These are phyloP conservation scores for Hamamelis virginiana DNA, from an alignment of 164 flowering plant genomes.

Conservation along the genomic window DNA sequence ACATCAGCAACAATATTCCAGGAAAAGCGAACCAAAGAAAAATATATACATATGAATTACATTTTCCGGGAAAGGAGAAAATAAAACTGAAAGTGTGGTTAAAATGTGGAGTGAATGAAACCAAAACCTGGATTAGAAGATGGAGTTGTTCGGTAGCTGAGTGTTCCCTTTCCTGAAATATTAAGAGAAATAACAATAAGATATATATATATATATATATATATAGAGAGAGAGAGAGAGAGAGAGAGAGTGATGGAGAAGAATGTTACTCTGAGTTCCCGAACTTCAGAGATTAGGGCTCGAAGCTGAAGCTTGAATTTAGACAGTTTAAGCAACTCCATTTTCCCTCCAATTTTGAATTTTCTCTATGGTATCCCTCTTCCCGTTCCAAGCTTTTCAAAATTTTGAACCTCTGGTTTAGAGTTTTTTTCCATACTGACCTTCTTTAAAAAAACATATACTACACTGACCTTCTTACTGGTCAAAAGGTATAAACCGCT, in stretches of 20 bases:
- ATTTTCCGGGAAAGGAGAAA: neutral
- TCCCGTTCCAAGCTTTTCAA: neutral
- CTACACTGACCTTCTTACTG: no score
- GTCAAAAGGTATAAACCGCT: no score
- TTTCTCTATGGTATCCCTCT: neutral
- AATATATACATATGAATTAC: neutral
- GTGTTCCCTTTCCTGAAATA: constrained; percentile 44
- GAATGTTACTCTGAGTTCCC: constrained; percentile 43
- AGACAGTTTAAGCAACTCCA: constrained; percentile 60
- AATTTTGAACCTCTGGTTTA: no score
- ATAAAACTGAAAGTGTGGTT: neutral
- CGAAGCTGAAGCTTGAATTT: constrained; percentile 65
- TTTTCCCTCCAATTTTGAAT: constrained; percentile 31
- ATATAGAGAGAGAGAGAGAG: constrained; percentile 4
- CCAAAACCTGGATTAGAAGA: constrained; percentile 38
- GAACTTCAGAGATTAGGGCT: constrained; percentile 48
- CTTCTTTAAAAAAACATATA: no score
- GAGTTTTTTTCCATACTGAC: no score
- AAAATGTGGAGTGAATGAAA: neutral
- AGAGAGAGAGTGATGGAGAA: neutral
- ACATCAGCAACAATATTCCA: neutral
- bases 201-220: no score
- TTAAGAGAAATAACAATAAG: neutral
- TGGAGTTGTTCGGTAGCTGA: constrained; percentile 35
- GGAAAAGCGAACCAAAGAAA: neutral